phyloP scores from a whole-genome alignment of 345 rosid species.

The Eucalyptus cloeziana region DNA sequence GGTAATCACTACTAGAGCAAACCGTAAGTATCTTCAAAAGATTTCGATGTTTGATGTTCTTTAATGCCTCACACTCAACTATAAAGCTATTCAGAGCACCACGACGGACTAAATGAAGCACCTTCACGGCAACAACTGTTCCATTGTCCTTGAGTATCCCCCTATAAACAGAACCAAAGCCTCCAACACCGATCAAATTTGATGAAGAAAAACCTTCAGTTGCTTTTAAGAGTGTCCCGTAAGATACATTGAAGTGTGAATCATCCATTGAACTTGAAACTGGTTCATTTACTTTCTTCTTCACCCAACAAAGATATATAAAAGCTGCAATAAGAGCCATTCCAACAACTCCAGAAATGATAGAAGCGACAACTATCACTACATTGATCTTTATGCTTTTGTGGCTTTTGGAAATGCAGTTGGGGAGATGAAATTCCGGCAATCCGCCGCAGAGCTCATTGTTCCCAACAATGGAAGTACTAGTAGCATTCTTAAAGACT shows the following conservation, averaged over 20 bases:
- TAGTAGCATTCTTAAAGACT: not conserved
- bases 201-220: not conserved
- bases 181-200: not conserved
- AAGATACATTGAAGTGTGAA: not conserved
- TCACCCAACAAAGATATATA: not conserved
- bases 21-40: not conserved
- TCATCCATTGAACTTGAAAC: not conserved
- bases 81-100: not conserved
- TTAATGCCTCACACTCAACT: not conserved
- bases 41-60: not conserved
- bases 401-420: not conserved
- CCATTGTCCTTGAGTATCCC: not conserved
- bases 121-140: not conserved
- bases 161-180: not conserved
- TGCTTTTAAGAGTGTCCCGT: not conserved
- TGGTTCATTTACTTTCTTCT: not conserved
- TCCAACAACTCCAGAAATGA: not conserved
- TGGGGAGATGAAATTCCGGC: not conserved
- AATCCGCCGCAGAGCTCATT: not conserved
- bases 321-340: not conserved
- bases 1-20: not conserved
- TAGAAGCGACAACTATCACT: not conserved
- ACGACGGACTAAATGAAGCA: not conserved
- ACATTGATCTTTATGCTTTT: rapidly evolving
- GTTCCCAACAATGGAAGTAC: not conserved